Evolutionary conservation across 2,329 filamentous ascomycete genomes (phyloP), one percentile per base, ranked within the genome.

Genomic region (Ceratocystis lukuohia): DNA sequence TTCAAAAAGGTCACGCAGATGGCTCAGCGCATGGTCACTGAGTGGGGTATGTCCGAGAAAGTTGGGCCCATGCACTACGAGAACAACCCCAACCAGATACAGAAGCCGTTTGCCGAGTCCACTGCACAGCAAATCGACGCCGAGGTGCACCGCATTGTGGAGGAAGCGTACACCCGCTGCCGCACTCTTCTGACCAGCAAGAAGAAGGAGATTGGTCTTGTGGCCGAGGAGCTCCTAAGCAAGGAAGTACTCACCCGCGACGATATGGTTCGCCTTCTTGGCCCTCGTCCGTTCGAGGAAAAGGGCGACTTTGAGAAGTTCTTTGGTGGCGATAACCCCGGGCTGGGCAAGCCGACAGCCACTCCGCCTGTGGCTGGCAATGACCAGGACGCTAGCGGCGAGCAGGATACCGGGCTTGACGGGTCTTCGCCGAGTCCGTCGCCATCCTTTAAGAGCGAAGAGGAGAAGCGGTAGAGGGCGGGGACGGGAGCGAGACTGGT

Each of bases 11-110:
- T 97, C 50, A 96, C 94, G 1, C 84, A 87, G 66, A 93, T 96
- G 88, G 95, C 94, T 2, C 95, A 89, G 20, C 88, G 89, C 69
- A 99, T 99, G 94, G 94, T 99, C 37, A 99, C 93, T n/a, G 90
- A 96, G 75, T 99, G 91, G 87, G 94, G 94, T 71, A 99, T 99
- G 94, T 95, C 89, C 50, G 84, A 89, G 71, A 95, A 96, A 78
- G 87, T 99, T 61, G 93, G 93, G 37, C 92, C 92, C 70, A 82
- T 99, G 69, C 89, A 95, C 80, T 99, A 93, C 76, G 88, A 94
- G 72, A 88, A 89, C 74, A 82, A 91, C 72, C 83, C 88, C 69
- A 88, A 89, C 74, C 86, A 89, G 73, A 78, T 96, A 68, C 87
- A 92, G 74, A 99, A 99, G 80, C 94, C 94, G 0, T 99, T 97